phyloP scores from a whole-genome alignment of 208 protist species.

The Acanthamoeba culbertsoni region DNA sequence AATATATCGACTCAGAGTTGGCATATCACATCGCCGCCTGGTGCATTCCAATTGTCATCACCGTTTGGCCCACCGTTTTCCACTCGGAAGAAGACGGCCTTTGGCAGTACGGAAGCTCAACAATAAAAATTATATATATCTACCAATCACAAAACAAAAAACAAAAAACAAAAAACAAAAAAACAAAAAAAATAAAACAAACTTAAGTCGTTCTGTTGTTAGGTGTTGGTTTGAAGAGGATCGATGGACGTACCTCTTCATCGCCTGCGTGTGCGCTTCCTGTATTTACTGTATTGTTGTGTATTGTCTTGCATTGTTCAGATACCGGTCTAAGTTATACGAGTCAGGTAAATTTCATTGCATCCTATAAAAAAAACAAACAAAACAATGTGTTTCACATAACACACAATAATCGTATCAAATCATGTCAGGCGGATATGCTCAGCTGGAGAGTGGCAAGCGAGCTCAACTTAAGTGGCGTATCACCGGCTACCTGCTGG shows the following conservation, averaged over 20 bases:
- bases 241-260: neutral
- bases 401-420: neutral
- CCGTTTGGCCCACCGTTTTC: neutral
- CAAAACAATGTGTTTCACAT: neutral
- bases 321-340: neutral
- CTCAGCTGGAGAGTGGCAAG: neutral
- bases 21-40: neutral
- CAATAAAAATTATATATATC: no score
- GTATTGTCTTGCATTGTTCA: neutral
- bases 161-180: neutral
- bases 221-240: neutral
- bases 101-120: neutral
- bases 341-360: neutral
- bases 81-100: neutral
- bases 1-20: neutral
- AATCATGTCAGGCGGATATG: neutral
- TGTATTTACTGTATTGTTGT: neutral
- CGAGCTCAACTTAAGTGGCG: neutral
- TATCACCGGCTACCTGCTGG: neutral
- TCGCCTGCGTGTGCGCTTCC: neutral
- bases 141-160: neutral
- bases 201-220: neutral
- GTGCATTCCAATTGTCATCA: neutral
- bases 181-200: no score
- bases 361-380: neutral